Evolutionary conservation across 257 asterid species (phyloP).

Genomic region (Nicotiana knightiana): DNA sequence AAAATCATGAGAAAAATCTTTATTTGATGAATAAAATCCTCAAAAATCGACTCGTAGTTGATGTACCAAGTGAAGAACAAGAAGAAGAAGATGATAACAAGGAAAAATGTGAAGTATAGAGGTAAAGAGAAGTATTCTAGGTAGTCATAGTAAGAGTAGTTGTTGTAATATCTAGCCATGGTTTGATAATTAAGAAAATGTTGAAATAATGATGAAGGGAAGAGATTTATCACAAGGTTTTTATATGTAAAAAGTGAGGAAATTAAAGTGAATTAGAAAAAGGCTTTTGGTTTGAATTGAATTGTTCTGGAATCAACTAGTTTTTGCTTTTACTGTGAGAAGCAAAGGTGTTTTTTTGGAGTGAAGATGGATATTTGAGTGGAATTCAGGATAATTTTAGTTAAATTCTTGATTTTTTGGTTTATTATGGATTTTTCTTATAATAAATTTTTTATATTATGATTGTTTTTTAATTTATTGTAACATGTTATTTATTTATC

Average conservation of each 20-base stretch:
- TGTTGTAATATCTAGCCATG: conserved; percentile 56
- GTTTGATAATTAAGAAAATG: neutral
- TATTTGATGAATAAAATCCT: conserved; percentile 42
- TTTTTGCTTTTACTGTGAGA: neutral
- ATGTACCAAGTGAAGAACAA: conserved; percentile 71
- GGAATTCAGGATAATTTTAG: too few species aligned
- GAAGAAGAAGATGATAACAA: conserved; percentile 45
- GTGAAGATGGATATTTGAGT: too few species aligned
- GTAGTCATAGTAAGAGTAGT: conserved; percentile 49
- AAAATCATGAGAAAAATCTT: conserved; percentile 57
- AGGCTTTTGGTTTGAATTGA: neutral
- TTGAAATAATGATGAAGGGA: neutral
- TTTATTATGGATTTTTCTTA: too few species aligned
- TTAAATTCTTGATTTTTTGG: too few species aligned
- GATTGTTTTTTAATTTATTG: too few species aligned
- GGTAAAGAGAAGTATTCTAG: conserved; percentile 58
- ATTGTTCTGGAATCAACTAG: conserved; percentile 10
- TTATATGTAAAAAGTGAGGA: neutral
- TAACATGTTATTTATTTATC: too few species aligned
- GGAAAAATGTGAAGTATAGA: conserved; percentile 51
- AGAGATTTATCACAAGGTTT: neutral
- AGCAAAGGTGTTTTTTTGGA: neutral
- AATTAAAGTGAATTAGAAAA: neutral
- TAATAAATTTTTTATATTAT: too few species aligned
- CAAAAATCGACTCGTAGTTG: conserved; percentile 50